Evolutionary conservation across 305 asterid species (phyloP), one percentile per base, ranked within the genome.

Genomic region (Solanum hybrid): DNA sequence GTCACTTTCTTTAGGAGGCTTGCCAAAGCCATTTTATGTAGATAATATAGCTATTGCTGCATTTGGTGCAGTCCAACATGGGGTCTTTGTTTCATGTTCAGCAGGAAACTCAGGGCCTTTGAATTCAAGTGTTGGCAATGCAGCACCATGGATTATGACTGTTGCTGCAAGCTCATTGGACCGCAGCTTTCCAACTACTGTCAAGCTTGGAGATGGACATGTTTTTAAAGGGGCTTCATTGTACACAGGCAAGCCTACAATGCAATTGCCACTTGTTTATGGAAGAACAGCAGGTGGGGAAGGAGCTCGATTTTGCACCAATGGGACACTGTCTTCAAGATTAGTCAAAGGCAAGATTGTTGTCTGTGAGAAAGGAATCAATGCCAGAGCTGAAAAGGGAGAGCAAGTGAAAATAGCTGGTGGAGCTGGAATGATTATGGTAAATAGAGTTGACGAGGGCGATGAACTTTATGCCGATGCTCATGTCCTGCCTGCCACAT

Each of bases 101-200:
- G 98, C 96, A n/a, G 97, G 97, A 1, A 96, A 95, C 86, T 92
- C 94, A 2, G 98, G 98, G 7, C 97, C 98, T 4, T 29, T 15
- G 2, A 88, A 31, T 60, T 92, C 95, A 17, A 88, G 92, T 2
- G 93, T 93, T 10, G 88, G 92, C 85, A 96, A 95, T 66, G 87
- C 77, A 35, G 97, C 98, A 5, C 98, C 98, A 1, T 96, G 98
- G 98, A 91, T 96, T 42, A 92, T 93, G 90, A 95, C 98, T 0
- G 98, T 95, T 76, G 97, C 93, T 26, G 99, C 99, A 0, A 95
- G 97, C 94, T 91, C 92, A 86, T 91, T 88, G 31, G 96, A 95
- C 87, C 94, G 97, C 0, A 85, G 42, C 24, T 94, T 96, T 77
- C 94, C 95, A 5, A 88, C 95, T 9, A 84, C 11, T 15, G 91